A percentile compares a stretch with the other conserved stretches of the same genome.
Evolutionary conservation across 495 filamentous ascomycete species (phyloP).

Genomic region (Aspergillus affinis): DNA sequence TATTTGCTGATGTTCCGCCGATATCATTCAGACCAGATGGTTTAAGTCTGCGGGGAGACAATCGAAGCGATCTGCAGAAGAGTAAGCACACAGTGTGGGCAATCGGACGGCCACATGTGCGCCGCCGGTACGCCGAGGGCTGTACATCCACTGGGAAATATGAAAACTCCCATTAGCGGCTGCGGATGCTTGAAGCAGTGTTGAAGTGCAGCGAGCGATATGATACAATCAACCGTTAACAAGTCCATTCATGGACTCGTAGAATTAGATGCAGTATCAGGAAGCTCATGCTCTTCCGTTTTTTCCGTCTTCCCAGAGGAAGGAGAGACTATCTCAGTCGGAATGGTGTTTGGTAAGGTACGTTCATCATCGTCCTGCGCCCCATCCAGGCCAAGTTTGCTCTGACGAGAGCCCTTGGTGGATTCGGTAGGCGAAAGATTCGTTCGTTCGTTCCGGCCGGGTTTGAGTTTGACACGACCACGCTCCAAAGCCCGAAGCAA

Average conservation of each 20-base stretch:
- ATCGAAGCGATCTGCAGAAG: neutral
- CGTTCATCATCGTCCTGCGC: slow-evolving; percentile 27
- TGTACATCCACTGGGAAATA: neutral
- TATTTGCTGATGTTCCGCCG: neutral
- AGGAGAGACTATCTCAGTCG: slow-evolving; percentile 35
- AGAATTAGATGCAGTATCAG: slow-evolving; percentile 30
- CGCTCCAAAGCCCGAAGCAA: slow-evolving; percentile 40
- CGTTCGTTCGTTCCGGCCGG: slow-evolving; percentile 33
- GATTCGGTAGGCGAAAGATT: slow-evolving; percentile 36
- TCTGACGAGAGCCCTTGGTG: slow-evolving; percentile 21
- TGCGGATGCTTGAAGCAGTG: neutral
- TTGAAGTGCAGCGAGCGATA: neutral
- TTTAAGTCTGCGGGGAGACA: neutral
- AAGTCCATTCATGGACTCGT: slow-evolving; percentile 19
- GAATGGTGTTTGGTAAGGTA: slow-evolving; percentile 28
- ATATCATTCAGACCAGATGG: neutral
- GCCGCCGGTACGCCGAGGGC: too few species aligned
- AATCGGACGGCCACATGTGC: too few species aligned
- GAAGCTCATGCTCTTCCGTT: slow-evolving; percentile 23
- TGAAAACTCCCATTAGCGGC: neutral
- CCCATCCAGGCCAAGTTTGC: slow-evolving; percentile 18
- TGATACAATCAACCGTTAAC: neutral
- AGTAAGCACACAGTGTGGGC: neutral
- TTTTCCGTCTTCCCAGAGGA: slow-evolving; percentile 15
- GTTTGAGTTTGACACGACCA: slow-evolving; percentile 35